Base-by-base conservation (phyloP, 2,329 filamentous ascomycete genomes). In the Pseudogymnoascus sp. region DNA sequence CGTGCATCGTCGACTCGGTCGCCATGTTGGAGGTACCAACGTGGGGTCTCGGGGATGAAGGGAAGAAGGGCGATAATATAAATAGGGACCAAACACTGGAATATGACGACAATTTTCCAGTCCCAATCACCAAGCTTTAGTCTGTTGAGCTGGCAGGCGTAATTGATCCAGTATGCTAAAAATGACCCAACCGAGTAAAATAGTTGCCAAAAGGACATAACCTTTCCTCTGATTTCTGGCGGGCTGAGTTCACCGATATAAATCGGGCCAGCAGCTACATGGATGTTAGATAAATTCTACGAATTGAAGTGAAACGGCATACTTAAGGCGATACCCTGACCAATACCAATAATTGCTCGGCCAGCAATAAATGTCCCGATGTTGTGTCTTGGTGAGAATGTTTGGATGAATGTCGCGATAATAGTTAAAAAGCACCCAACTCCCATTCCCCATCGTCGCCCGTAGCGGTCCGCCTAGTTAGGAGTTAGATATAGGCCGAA, bases 41-140 rank as follows among this genome's bases (percentile, higher is more conserved):
- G 79, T 15, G 86, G 86, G 3, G 81, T 82, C 69, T 88, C 86
- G 18, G 84, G 84, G 63, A 86, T 80, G 69, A 84, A 85, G 38
- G 84, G 84, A 12, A 89, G 74, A 34, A 85, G 77, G 3, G 72
- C 64, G 19, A 88, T 73, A 70, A 89, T 85, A 61, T 88, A 66
- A 57, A 79, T 64, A 1, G 86, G 86, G 21, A 88, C 78, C n/a
- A 89, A 71, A 56, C 88, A 76, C 72, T 89, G 86, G 76, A 89
- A 88, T 63, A 89, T 83, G 63, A 88, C 81, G 12, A 89, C 83
- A 75, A 88, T 81, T 66, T 80, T 82, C 85, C 85, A 89, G 71
- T 88, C 84, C 86, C 85, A 88, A 65, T 89, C 76, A 37, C 85
- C 85, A 4, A 88, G 78, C 39, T 65, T 74, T 39, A 73, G 65